These are phyloP conservation scores for Globisporangium iwayamae DNA, from an alignment of 352 stramenopile genomes.

Conservation along the genomic window DNA sequence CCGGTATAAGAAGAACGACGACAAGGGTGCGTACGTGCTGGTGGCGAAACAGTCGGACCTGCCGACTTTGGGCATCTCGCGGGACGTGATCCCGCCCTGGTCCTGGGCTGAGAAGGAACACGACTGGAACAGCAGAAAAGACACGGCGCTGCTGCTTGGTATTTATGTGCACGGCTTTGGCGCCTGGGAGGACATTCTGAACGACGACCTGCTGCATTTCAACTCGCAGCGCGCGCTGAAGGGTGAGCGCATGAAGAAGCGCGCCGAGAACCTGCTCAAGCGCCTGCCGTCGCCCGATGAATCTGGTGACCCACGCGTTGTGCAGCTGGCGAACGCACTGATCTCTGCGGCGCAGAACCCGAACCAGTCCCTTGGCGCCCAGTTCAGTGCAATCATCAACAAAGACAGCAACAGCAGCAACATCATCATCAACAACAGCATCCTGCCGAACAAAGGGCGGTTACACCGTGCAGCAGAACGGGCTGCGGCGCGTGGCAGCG, in stretches of 20 bases:
- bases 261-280: constrained; percentile 79
- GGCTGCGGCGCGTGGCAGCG: constrained; percentile 37
- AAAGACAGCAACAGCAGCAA: constrained; percentile 30
- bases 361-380: constrained; percentile 53
- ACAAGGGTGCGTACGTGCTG: constrained; percentile 67
- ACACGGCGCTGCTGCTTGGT: constrained; percentile 72
- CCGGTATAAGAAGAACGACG: constrained; percentile 34
- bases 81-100: constrained; percentile 61
- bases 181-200: constrained; percentile 83
- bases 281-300: constrained; percentile 59
- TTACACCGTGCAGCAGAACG: constrained; percentile 68
- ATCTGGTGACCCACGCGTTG: constrained; percentile 52
- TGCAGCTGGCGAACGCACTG: constrained; percentile 49
- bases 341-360: constrained; percentile 31
- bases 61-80: constrained; percentile 55
- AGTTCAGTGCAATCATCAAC: constrained; percentile 83
- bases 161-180: constrained; percentile 86
- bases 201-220: constrained; percentile 75
- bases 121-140: constrained; percentile 75
- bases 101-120: constrained; percentile 79
- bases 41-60: constrained; percentile 68
- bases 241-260: constrained; percentile 81
- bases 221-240: constrained; percentile 80
- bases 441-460: constrained; percentile 29
- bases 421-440: constrained; percentile 26